A percentile compares a stretch with the other conserved stretches of the same genome.
Conservation (phyloP, 768 basidiomycete genomes). For the Ephemerocybe angulata region DNA sequence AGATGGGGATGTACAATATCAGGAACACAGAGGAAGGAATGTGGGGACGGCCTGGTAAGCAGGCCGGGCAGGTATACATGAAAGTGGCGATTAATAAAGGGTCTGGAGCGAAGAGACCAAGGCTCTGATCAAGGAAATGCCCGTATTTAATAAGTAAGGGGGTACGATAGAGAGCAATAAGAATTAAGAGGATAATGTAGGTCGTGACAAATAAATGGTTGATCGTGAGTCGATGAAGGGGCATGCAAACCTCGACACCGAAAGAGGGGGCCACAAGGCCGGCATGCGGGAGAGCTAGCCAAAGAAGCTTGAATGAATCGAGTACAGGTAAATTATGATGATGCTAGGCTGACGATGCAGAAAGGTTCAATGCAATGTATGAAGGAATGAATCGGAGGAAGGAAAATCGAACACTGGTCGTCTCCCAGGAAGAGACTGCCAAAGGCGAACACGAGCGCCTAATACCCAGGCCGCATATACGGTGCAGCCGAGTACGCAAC, state of each 20-base stretch:
- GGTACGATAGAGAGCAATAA: not conserved
- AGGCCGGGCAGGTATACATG: not conserved
- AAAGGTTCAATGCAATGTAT: too few species aligned
- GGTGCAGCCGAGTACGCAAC: not conserved
- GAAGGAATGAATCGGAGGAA: too few species aligned
- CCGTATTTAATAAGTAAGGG: not conserved
- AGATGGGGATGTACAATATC: too few species aligned
- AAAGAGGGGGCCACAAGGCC: too few species aligned
- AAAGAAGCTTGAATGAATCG: not conserved
- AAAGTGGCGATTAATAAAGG: not conserved
- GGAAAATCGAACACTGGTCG: too few species aligned
- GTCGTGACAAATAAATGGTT: not conserved
- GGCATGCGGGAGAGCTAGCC: too few species aligned
- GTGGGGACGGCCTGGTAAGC: not conserved
- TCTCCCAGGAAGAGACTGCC: not conserved
- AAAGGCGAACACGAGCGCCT: not conserved
- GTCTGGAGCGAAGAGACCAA: not conserved
- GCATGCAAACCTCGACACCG: too few species aligned
- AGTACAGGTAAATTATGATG: not conserved
- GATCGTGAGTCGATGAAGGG: too few species aligned
- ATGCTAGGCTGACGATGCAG: not conserved
- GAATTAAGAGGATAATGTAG: not conserved
- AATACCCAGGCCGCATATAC: constrained; percentile 6
- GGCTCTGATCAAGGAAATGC: not conserved
- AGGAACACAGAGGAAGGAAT: not conserved